Base-by-base conservation (phyloP, 2,329 filamentous ascomycete genomes). In the Pseudopyricularia cyperi region DNA sequence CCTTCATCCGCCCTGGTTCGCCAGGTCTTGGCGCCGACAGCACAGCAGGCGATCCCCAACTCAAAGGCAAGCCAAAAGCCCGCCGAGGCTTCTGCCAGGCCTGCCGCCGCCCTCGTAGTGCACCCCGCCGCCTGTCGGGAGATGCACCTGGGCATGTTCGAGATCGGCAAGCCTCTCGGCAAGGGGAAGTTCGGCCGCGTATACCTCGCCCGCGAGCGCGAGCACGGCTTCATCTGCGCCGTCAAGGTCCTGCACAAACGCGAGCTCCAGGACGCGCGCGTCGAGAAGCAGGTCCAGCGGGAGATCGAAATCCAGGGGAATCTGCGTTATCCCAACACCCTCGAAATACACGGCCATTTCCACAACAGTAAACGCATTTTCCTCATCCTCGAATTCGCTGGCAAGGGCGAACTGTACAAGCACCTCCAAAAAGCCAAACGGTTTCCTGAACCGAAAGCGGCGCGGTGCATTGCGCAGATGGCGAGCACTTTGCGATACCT, bases 241-340 rank as follows among this genome's bases (percentile, higher is more conserved):
- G 75, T 94, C 55, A 94, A 94, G 68, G 87, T 91, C 48, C 74
- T 91, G 48, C 87, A 93, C 75, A 94, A 93, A 71, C 82, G 77
- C 56, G 87, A 93, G 67, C 71, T 93, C 54, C 82, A 87, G 62
- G 81, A 87, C 58, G 87, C 86, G 52, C 67, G 72, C 53, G 87
- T 93, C 46, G 87, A 94, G 70, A 90, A 89, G 71, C 88, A 93
- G 70, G 84, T 93, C 52, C 81, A 87, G 33, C 82, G 88, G 61
- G 88, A 94, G 67, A 89, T 94, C 56, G 88, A 94, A 66, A 94
- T 94, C 61, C 88, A 94, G 68, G 87, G 83, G 60, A 89, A 94
- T 66, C 76, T 94, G 57, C 80, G 87, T 44, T 88, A 94, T 64
- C 87, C 87, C 53, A 93, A 93, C 67, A 87, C 93, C 61, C 74